Evolutionary conservation across 495 filamentous ascomycete genomes (phyloP), one percentile per base, ranked within the genome.

Genomic region (Alectoria sarmentosa): DNA sequence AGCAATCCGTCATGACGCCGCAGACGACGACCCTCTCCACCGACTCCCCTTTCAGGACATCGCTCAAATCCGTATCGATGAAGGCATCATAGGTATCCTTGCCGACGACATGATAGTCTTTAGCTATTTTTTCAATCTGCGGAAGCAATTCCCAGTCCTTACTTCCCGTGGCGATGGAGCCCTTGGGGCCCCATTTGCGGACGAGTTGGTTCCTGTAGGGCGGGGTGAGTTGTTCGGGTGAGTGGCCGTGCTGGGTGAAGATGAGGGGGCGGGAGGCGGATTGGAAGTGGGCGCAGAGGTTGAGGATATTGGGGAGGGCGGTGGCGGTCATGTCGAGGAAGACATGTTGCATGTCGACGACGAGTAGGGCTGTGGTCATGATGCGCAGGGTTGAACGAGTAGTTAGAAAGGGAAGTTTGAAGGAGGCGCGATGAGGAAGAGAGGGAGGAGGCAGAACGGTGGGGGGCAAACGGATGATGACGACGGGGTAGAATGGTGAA

Each of bases 321-420:
- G 64, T 64, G 37, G 52, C 44, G n/a, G 67, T 70, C 71, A 75
- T 76, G 36, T 66, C 41, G 42, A 83, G 73, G 70, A 86, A 86
- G 74, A 79, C 80, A 69, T 81, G 79, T 70, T 84, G 81, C 80
- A 85, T 84, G 72, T 85, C 83, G 57, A 85, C 76, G 41, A 84
- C 76, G 7, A 85, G 75, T 14, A 85, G 74, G 11, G 80, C 83
- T 39, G 78, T 75, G 39, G 69, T 63, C 74, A 76, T 78, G 2
- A 7, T n/a, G 26, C 0, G 13, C 26, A 17, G 23, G n/a, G 15
- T n/a, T n/a, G n/a, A n/a, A n/a, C n/a, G n/a, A n/a, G n/a, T n/a
- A n/a, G n/a, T n/a, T n/a, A n/a, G n/a, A n/a, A n/a, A n/a, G n/a
- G n/a, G n/a, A n/a, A n/a, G n/a, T n/a, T n/a, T n/a, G n/a, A n/a